phyloP scores from a whole-genome alignment of 73 alveolate genomes.

The Paramecium biaurelia region DNA sequence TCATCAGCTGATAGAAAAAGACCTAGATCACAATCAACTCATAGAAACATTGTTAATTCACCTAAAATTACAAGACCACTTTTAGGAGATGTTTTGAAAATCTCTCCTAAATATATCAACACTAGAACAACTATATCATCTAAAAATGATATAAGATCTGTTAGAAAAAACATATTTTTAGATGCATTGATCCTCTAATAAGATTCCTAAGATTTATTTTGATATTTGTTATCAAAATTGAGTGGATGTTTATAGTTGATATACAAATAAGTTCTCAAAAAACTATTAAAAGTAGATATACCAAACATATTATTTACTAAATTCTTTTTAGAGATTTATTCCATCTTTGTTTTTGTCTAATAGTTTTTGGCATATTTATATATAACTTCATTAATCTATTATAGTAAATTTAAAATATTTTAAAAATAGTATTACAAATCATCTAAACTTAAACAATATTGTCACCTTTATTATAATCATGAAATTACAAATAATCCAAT shows the following conservation, averaged over 20 bases:
- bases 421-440: neutral
- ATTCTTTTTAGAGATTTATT: neutral
- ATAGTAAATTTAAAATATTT: neutral
- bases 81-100: neutral
- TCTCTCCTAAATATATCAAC: neutral
- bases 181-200: neutral
- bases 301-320: neutral
- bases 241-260: neutral
- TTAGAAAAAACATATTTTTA: neutral
- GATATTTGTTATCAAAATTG: neutral
- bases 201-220: neutral
- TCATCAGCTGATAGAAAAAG: neutral
- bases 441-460: neutral
- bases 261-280: neutral
- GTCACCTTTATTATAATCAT: neutral
- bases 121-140: neutral
- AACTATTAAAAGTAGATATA: neutral
- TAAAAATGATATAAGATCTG: neutral
- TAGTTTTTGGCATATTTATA: no score
- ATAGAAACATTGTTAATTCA: neutral
- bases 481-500: no score
- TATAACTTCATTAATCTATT: neutral
- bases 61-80: neutral
- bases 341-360: neutral
- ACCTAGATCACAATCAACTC: neutral